phyloP scores from a whole-genome alignment of 2,329 filamentous ascomycete genomes.

The Parafenestella ontariensis region DNA sequence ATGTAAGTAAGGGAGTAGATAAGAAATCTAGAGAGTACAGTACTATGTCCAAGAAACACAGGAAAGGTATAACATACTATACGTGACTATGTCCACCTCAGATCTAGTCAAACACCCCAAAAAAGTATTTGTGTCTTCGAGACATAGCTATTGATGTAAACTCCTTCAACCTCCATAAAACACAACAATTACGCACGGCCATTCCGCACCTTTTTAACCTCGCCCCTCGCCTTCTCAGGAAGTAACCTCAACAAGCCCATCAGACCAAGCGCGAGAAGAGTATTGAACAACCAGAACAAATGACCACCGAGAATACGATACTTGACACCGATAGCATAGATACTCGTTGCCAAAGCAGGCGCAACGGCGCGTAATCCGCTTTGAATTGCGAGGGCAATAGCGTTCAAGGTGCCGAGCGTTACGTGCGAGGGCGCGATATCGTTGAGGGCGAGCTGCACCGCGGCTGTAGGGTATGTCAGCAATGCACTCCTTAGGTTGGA shows the following conservation, averaged over 20 bases:
- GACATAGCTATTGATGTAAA: too few relatives aligned
- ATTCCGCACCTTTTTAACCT: background rate
- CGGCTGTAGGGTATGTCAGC: conserved; percentile 50
- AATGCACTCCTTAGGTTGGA: too few relatives aligned
- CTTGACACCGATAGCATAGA: conserved; percentile 72
- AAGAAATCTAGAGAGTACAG: too few relatives aligned
- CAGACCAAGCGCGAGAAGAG: conserved; percentile 37
- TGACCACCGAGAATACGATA: conserved; percentile 70
- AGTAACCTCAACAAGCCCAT: conserved; percentile 22
- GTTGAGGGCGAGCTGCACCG: conserved; percentile 75
- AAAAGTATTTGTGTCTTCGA: too few relatives aligned
- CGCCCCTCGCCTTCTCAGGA: conserved; percentile 35
- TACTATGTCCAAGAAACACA: too few relatives aligned
- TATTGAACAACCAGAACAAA: conserved; percentile 68
- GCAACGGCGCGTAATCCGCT: conserved; percentile 70
- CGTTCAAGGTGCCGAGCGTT: conserved; percentile 75
- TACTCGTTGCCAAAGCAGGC: conserved; percentile 69
- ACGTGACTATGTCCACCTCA: too few relatives aligned
- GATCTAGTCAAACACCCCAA: too few relatives aligned
- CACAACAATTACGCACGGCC: background rate
- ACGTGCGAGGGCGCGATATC: conserved; percentile 71
- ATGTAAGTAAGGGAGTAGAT: too few relatives aligned
- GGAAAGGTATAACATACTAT: too few relatives aligned
- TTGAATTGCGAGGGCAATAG: conserved; percentile 67
- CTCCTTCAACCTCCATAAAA: background rate